Percentiles rank a stretch among this genome's conserved stretches.
Evolutionary conservation across 129 eudicot genomes (phyloP).

Genomic region (Escallonia herrerae): DNA sequence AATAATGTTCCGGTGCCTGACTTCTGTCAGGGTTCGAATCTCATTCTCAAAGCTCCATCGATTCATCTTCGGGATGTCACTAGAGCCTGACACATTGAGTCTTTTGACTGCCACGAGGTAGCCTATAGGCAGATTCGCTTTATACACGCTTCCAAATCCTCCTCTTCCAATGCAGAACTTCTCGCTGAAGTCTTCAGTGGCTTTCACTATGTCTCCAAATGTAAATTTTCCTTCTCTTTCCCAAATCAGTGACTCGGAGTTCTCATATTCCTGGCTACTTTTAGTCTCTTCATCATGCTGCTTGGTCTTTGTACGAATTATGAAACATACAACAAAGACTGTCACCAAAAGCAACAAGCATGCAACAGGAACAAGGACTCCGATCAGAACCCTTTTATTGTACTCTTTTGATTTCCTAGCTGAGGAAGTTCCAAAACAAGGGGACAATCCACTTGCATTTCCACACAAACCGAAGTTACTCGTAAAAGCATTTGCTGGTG

Average conservation of each 20-base stretch:
- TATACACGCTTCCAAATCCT: conserved; percentile 81
- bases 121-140: conserved; percentile 48
- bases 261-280: conserved; percentile 7
- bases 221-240: conserved; percentile 50
- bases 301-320: conserved; percentile 23
- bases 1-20: conserved; percentile 77
- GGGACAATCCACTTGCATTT: conserved; percentile 42
- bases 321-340: conserved; percentile 18
- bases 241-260: conserved; percentile 50
- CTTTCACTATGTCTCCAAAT: conserved; percentile 62
- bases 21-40: conserved; percentile 65
- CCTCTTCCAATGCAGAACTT: conserved; percentile 76
- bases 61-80: conserved; percentile 33
- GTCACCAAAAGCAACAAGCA: conserved; percentile 31
- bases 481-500: conserved; percentile 33
- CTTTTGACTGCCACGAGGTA: conserved; percentile 64
- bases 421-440: conserved; percentile 24
- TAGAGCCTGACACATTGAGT: conserved; percentile 41
- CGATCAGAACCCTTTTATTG: conserved; percentile 30
- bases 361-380: conserved; percentile 36
- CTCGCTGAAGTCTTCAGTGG: conserved; percentile 71
- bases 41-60: conserved; percentile 69
- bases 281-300: conserved; percentile 28
- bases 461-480: conserved; percentile 77
- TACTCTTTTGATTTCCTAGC: conserved; percentile 16